These are phyloP conservation scores for Ampelomyces quisqualis DNA, from an alignment of 2,329 filamentous ascomycete genomes.

Conservation along the genomic window DNA sequence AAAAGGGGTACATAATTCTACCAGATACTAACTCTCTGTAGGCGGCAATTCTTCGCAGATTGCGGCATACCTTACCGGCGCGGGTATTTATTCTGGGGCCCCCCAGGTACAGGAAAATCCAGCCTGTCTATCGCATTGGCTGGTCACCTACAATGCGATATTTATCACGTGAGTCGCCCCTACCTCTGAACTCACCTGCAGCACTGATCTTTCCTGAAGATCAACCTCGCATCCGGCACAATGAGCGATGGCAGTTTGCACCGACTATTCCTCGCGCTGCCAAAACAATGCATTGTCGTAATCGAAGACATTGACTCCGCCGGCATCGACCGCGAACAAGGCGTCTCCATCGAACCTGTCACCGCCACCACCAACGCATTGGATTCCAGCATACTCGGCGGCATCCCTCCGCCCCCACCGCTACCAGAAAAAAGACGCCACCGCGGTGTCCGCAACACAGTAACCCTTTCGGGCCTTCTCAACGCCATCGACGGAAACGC, in stretches of 20 bases:
- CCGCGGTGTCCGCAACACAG: constrained; percentile 24
- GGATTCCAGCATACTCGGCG: too few species aligned
- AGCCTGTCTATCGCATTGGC: constrained; percentile 44
- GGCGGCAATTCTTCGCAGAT: constrained; percentile 36
- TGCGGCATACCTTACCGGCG: constrained; percentile 39
- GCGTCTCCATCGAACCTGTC: background rate
- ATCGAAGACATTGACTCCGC: constrained; percentile 47
- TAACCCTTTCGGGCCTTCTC: constrained; percentile 67
- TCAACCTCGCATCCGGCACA: constrained; percentile 37
- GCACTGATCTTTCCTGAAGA: constrained; percentile 3
- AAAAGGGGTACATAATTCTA: too few species aligned
- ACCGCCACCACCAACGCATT: background rate
- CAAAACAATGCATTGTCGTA: constrained; percentile 42
- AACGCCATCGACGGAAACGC: constrained; percentile 83
- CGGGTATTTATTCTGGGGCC: constrained; percentile 46
- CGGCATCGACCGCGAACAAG: constrained; percentile 30
- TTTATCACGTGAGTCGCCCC: constrained; percentile 30
- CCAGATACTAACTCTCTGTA: background rate
- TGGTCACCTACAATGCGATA: constrained; percentile 40
- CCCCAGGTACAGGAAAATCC: constrained; percentile 45
- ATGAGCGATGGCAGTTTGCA: constrained; percentile 36
- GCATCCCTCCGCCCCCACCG: too few species aligned
- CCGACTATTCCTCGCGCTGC: constrained; percentile 36
- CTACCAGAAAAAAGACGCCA: too few species aligned
- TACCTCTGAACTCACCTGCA: background rate